Evolutionary conservation across 179 eudicot genomes (phyloP).

Genomic region (Carnegiea gigantea): DNA sequence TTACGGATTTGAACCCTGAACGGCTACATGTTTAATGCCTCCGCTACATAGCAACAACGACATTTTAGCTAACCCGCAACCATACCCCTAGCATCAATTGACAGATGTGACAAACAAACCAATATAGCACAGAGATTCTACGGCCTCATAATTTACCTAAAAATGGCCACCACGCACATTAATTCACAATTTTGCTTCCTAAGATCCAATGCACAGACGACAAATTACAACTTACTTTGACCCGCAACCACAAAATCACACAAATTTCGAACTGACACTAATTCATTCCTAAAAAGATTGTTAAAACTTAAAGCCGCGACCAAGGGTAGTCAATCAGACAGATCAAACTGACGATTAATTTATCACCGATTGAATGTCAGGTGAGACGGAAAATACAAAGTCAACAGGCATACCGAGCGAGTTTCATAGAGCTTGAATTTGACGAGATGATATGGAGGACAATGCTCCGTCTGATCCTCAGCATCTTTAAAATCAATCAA

Average conservation of each 20-base stretch:
- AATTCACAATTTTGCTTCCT: not conserved
- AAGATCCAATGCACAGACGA: not conserved
- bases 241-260: not conserved
- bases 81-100: not conserved
- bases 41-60: too few species aligned
- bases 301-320: not conserved
- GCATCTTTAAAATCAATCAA: constrained; percentile 19
- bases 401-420: constrained; percentile 55
- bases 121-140: not conserved
- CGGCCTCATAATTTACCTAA: not conserved
- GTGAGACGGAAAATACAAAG: not conserved
- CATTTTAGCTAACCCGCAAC: constrained; percentile 7
- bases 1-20: not conserved
- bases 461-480: constrained; percentile 28
- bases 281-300: not conserved
- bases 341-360: not conserved
- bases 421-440: constrained; percentile 90
- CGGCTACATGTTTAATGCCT: not conserved
- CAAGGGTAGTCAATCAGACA: not conserved
- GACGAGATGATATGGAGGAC: constrained; percentile 42
- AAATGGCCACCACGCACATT: not conserved
- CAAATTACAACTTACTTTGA: not conserved
- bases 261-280: not conserved
- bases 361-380: not conserved
- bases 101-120: constrained; percentile 1